Conservation (phyloP, 345 rosid species). For the Eucalyptus guilfoylei region DNA sequence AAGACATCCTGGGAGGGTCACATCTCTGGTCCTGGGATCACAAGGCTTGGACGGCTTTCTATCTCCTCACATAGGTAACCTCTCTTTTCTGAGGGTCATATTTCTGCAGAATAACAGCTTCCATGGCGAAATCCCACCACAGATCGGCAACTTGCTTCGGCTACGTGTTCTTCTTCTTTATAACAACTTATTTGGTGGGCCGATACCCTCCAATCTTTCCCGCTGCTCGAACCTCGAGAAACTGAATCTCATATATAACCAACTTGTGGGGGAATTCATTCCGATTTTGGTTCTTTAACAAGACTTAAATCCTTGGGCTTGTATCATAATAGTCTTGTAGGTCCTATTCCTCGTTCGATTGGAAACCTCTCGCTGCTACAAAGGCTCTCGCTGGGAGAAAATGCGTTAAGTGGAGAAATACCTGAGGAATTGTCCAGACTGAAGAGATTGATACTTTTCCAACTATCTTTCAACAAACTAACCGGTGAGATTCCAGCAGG, state of each 20-base stretch:
- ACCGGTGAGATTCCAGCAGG: not conserved
- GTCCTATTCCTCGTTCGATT: not conserved
- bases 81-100: not conserved
- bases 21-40: accelerated
- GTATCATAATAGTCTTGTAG: accelerated
- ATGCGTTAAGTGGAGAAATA: not conserved
- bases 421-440: not conserved
- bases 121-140: not conserved
- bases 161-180: accelerated
- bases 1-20: not conserved
- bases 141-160: accelerated
- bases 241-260: not conserved
- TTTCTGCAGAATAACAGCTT: not conserved
- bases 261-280: not conserved
- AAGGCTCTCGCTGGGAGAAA: accelerated
- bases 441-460: accelerated
- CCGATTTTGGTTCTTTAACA: not conserved
- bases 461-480: accelerated
- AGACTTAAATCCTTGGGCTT: accelerated
- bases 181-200: not conserved
- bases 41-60: not conserved
- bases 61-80: not conserved
- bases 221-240: accelerated
- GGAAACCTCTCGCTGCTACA: not conserved
- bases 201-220: not conserved